These are phyloP conservation scores for Penicillium sp. DNA, from an alignment of 2,329 filamentous ascomycete genomes.

Conservation along the genomic window DNA sequence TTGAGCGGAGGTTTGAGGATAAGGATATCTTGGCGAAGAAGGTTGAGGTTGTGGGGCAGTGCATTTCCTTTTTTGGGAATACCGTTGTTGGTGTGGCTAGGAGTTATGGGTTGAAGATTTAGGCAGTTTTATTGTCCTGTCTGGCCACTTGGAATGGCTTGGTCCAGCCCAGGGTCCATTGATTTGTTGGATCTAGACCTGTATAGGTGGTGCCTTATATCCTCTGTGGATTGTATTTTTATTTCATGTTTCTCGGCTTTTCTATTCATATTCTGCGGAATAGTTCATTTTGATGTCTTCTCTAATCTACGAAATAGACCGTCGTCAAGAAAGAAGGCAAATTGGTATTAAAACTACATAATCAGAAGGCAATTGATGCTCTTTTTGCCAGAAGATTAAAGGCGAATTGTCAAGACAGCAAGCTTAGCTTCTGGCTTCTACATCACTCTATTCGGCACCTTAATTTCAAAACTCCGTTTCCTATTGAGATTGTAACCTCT, in stretches of 20 bases:
- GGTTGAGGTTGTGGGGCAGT: slow-evolving; percentile 67
- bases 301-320: no score
- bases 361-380: no score
- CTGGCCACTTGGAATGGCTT: not conserved
- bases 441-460: not conserved
- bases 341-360: no score
- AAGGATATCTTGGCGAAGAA: slow-evolving; percentile 62
- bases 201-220: not conserved
- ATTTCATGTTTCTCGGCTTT: not conserved
- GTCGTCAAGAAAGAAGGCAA: no score
- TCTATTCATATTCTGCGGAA: not conserved
- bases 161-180: not conserved
- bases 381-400: no score
- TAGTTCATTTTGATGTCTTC: not conserved
- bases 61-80: slow-evolving; percentile 77
- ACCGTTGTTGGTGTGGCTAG: slow-evolving; percentile 78
- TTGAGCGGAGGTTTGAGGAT: slow-evolving; percentile 74
- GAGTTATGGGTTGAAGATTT: slow-evolving; percentile 85
- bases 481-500: not conserved
- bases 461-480: no score
- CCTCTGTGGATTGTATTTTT: not conserved
- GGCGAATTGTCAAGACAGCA: not conserved
- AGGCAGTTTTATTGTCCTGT: slow-evolving; percentile 6
- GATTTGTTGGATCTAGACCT: not conserved
- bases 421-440: not conserved